Conservation (phyloP, 1,284 basidiomycete genomes). For the Phylloboletellus chloephorus region DNA sequence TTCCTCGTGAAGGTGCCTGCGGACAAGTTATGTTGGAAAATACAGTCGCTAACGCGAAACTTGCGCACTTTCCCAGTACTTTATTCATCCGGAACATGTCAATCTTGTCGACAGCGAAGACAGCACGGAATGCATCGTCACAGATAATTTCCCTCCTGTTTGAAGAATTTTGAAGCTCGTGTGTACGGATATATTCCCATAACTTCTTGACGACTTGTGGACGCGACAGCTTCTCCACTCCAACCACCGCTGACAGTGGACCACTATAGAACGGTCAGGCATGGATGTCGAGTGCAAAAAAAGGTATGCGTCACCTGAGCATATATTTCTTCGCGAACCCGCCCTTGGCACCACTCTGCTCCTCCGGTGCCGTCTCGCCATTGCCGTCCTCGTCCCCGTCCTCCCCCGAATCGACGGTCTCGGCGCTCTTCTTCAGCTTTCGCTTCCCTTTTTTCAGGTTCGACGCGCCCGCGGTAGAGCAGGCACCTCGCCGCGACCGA, state of each 20-base stretch:
- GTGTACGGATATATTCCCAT: constrained; percentile 79
- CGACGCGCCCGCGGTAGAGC: constrained; percentile 46
- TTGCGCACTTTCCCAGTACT: constrained; percentile 64
- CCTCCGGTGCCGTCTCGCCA: constrained; percentile 34
- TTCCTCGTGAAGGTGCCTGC: constrained; percentile 33
- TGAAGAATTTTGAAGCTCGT: constrained; percentile 73
- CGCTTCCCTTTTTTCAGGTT: constrained; percentile 38
- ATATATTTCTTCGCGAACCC: constrained; percentile 74
- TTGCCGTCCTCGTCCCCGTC: constrained; percentile 42
- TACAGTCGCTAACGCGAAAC: neutral
- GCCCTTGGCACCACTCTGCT: constrained; percentile 46
- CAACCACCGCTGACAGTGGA: constrained; percentile 57
- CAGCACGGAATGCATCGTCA: constrained; percentile 59
- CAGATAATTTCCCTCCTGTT: constrained; percentile 81
- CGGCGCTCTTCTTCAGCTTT: constrained; percentile 54
- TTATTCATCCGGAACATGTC: constrained; percentile 90
- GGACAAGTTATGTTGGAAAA: constrained; percentile 3
- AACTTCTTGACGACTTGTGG: constrained; percentile 86
- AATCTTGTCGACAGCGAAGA: constrained; percentile 74
- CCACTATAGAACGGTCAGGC: constrained; percentile 38
- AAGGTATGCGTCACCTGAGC: constrained; percentile 49
- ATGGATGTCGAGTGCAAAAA: neutral
- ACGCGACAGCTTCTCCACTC: constrained; percentile 62
- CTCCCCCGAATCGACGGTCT: constrained; percentile 49
- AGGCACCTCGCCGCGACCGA: constrained; percentile 44